Conservation (phyloP, 306 rosid species). For the Lablab purpureus region DNA sequence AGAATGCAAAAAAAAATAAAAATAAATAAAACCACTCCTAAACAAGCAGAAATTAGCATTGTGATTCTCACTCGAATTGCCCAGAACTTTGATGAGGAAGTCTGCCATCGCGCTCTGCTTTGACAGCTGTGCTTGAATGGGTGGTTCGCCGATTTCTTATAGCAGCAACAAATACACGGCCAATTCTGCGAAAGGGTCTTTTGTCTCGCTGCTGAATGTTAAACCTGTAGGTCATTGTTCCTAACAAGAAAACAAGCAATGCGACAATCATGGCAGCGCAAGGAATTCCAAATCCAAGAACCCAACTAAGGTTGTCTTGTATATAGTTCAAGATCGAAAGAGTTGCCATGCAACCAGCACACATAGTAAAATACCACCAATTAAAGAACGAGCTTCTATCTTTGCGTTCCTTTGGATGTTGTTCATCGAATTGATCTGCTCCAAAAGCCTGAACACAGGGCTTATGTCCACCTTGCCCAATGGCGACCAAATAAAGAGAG, state of each 20-base stretch:
- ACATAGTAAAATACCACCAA: constrained; percentile 78
- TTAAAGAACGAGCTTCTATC: constrained; percentile 86
- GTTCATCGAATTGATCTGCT: constrained; percentile 77
- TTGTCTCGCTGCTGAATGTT: constrained; percentile 36
- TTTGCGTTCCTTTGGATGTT: constrained; percentile 63
- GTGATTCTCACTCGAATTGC: constrained; percentile 56
- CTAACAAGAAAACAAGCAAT: constrained; percentile 63
- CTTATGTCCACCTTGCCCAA: constrained; percentile 80
- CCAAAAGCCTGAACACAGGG: constrained; percentile 90
- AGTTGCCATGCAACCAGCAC: constrained; percentile 52
- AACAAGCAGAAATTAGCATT: not conserved
- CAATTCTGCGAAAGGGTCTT: constrained; percentile 58
- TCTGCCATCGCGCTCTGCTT: constrained; percentile 30
- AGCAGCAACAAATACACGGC: constrained; percentile 52
- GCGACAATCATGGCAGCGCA: constrained; percentile 58
- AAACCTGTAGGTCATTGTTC: constrained; percentile 63
- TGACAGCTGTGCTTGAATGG: not conserved
- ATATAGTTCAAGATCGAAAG: constrained; percentile 51
- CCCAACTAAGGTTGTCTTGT: constrained; percentile 70
- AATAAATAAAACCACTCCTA: not conserved
- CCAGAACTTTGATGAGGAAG: constrained; percentile 26
- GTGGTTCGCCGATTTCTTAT: constrained; percentile 44
- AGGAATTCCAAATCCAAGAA: constrained; percentile 74
- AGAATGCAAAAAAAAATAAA: not conserved
- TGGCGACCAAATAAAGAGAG: constrained; percentile 69